Percentiles rank a stretch among this genome's conserved stretches.
Evolutionary conservation across 1,284 basidiomycete genomes (phyloP).

Genomic region (Meripilus lineatus): DNA sequence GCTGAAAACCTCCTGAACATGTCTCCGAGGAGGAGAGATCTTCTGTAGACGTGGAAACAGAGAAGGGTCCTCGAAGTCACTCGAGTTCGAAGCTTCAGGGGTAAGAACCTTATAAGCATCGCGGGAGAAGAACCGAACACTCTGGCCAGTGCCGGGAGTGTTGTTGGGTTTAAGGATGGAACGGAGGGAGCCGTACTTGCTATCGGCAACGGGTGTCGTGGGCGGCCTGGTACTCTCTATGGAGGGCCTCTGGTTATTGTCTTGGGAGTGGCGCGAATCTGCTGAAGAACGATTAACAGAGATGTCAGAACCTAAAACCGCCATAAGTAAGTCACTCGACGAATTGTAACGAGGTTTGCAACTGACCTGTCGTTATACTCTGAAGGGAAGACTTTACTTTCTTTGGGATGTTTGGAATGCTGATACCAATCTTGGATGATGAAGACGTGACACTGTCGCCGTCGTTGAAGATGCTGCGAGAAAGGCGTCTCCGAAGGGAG

Average conservation of each 20-base stretch:
- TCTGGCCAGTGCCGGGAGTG: conserved; percentile 69
- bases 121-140: conserved; percentile 69
- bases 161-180: conserved; percentile 67
- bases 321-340: neutral
- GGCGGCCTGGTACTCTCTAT: conserved; percentile 18
- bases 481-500: conserved; percentile 34
- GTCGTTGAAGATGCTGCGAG: conserved; percentile 23
- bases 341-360: neutral
- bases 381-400: conserved; percentile 49
- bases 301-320: conserved; percentile 38
- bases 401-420: too few relatives aligned
- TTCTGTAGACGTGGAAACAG: conserved; percentile 36
- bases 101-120: conserved; percentile 60
- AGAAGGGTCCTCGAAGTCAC: conserved; percentile 28
- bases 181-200: conserved; percentile 45
- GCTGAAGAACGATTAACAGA: conserved; percentile 35
- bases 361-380: conserved; percentile 32
- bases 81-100: conserved; percentile 52
- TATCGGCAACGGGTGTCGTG: conserved; percentile 27
- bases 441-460: conserved; percentile 3
- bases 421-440: conserved; percentile 11
- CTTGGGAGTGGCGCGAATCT: conserved; percentile 26
- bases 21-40: conserved; percentile 17
- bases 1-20: conserved; percentile 28
- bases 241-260: conserved; percentile 18